Evolutionary conservation across 176 grass and related monocot genomes (phyloP), one percentile per base, ranked within the genome.

Genomic region (Eremochloa ophiuroides): DNA sequence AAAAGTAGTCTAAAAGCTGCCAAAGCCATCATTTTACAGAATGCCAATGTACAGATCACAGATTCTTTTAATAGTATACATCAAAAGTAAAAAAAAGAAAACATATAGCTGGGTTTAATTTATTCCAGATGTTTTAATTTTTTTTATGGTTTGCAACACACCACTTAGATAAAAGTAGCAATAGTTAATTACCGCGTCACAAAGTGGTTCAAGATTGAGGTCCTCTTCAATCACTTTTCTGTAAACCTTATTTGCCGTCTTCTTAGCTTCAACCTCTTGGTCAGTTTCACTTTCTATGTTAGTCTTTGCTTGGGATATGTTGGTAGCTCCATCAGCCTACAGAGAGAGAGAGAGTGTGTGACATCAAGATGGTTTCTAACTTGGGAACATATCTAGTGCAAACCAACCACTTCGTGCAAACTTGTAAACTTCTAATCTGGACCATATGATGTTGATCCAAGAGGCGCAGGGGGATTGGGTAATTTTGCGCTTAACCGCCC

Each of bases 1-100:
- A 40, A 30, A 99, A 99, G 87, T 99, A 99, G 77, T 40, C 55
- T 69, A 95, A 61, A 48, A 99, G 91, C 96, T 99, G 87, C 75
- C 82, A 87, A 64, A 90, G 50, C 55, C 80, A 84, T 34, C 37
- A 26, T 84, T 70, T 60, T 64, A 43, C 48, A 89, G 47, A 66
- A 78, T 37, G 53, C 80, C 63, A 84, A 74, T 77, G 76, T 81
- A 59, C 48, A 71, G 16, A 80, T 79, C 69, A 65, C 58, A 76
- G 13, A 80, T 79, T 69, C 22, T 34, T 77, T 68, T 61, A 69
- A 38, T 26, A 81, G 56, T 56, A 67, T 37, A 58, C 48, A 31
- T 14, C 64, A 77, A 71, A 73, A 55, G 22, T n/a, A 55, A 80
- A n/a, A n/a, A n/a, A n/a, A n/a, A n/a, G n/a, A 10, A n/a, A 34